A percentile compares a stretch with the other conserved stretches of the same genome.
phyloP scores from a whole-genome alignment of 2,329 filamentous ascomycete genomes.

The Tolypocladium album region DNA sequence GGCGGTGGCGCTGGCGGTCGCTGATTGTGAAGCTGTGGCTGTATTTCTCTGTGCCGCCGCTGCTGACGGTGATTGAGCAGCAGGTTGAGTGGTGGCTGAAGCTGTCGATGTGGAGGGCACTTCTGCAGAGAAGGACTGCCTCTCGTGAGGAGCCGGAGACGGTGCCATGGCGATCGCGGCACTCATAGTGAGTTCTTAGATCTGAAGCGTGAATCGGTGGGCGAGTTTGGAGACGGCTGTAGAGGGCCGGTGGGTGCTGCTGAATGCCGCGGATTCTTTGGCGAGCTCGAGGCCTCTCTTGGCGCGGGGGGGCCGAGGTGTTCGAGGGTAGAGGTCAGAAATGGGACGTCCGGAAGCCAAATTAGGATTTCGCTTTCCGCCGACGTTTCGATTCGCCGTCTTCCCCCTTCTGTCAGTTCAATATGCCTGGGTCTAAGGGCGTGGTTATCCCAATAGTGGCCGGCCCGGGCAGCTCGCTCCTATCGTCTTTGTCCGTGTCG shows the following conservation, averaged over 20 bases:
- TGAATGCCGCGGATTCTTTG: neutral
- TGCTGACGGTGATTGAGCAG: slow-evolving; percentile 26
- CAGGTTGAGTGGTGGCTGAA: slow-evolving; percentile 12
- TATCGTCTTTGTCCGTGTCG: neutral
- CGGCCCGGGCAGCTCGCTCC: neutral
- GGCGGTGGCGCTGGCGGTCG: slow-evolving; percentile 24
- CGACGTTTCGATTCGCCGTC: neutral
- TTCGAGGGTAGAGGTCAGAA: neutral
- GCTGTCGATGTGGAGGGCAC: slow-evolving; percentile 26
- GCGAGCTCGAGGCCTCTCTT: neutral
- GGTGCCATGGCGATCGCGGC: slow-evolving; percentile 58
- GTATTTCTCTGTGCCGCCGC: slow-evolving; percentile 32
- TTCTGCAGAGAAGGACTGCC: slow-evolving; percentile 45
- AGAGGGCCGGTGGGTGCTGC: neutral
- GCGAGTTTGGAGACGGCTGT: neutral
- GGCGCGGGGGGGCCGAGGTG: neutral
- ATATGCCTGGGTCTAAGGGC: neutral
- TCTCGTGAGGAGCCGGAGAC: slow-evolving; percentile 56
- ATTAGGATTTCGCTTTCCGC: neutral
- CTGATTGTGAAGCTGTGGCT: slow-evolving; percentile 15
- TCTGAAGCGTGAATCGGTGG: neutral
- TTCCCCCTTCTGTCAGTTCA: neutral
- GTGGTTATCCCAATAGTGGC: neutral
- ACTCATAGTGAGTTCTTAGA: slow-evolving; percentile 44
- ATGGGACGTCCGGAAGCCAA: neutral